These are phyloP conservation scores for Xylaria arbuscula DNA, from an alignment of 2,329 filamentous ascomycete species.

Conservation along the genomic window DNA sequence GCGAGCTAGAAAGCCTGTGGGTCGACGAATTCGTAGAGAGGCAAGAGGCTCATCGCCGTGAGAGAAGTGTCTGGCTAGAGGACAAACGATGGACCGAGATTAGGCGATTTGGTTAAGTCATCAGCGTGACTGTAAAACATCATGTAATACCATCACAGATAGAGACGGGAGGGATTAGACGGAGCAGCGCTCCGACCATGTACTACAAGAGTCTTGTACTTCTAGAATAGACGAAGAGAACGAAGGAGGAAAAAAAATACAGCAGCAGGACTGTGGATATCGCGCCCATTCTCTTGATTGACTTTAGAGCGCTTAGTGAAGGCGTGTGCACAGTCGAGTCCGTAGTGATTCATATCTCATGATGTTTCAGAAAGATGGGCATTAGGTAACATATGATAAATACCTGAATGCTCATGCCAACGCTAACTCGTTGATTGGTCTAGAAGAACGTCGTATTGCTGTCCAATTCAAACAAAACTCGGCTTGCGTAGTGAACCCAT, in stretches of 20 bases:
- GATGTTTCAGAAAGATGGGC: too few relatives aligned
- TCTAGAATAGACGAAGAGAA: background rate
- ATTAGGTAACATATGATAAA: too few relatives aligned
- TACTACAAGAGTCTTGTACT: constrained; percentile 28
- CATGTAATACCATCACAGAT: constrained; percentile 20
- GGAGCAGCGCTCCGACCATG: constrained; percentile 23
- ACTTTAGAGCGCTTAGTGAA: background rate
- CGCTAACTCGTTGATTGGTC: constrained; percentile 16
- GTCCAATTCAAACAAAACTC: constrained; percentile 23
- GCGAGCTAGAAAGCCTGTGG: constrained; percentile 46
- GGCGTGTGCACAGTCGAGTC: background rate
- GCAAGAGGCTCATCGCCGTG: constrained; percentile 38
- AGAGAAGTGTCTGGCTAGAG: constrained; percentile 42
- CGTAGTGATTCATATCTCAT: too few relatives aligned
- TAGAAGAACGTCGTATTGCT: constrained; percentile 12
- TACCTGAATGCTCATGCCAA: constrained; percentile 15
- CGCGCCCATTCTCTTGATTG: background rate
- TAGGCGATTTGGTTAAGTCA: constrained; percentile 42
- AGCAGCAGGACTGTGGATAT: constrained; percentile 19
- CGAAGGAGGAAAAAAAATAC: background rate
- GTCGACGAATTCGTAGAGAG: constrained; percentile 42
- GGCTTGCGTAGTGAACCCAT: constrained; percentile 31
- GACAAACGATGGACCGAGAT: constrained; percentile 46
- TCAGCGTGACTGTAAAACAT: constrained; percentile 15
- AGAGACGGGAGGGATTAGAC: background rate